These are phyloP conservation scores for Carpinus fangiana DNA, from an alignment of 306 rosid genomes.

Conservation along the genomic window DNA sequence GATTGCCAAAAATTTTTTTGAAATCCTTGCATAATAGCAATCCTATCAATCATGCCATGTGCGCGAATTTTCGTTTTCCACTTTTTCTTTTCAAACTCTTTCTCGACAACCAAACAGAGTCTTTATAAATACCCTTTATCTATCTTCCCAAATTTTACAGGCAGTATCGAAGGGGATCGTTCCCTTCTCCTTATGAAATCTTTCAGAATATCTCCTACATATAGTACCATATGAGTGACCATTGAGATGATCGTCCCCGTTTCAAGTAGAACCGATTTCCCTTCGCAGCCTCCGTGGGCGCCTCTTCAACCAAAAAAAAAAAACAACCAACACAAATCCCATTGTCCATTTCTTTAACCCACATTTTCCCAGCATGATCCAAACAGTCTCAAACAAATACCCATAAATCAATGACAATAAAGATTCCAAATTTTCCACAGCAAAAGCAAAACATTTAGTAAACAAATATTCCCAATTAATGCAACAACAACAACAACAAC, in stretches of 20 bases:
- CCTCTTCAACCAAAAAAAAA: not conserved
- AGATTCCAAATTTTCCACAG: not conserved
- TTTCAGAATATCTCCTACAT: too few species aligned
- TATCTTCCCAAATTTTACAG: too few species aligned
- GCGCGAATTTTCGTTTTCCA: not conserved
- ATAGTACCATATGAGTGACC: too few species aligned
- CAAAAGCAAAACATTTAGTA: not conserved
- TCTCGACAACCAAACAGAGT: not conserved
- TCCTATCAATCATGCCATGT: not conserved
- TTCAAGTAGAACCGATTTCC: too few species aligned
- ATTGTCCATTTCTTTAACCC: not conserved
- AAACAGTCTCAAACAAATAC: constrained; percentile 4
- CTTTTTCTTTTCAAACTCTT: not conserved
- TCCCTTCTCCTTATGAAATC: too few species aligned
- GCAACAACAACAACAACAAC: not conserved
- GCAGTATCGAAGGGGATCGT: too few species aligned
- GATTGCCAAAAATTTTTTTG: not conserved
- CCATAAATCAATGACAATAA: constrained; percentile 1
- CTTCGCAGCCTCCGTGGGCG: too few species aligned
- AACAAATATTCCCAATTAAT: not conserved
- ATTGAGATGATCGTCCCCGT: too few species aligned
- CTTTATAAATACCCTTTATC: not conserved
- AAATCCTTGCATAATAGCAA: not conserved
- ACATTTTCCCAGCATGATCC: not conserved
- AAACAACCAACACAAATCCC: not conserved